Evolutionary conservation across 2,329 filamentous ascomycete species (phyloP), one percentile per base, ranked within the genome.

Genomic region (Penicillium sp.): DNA sequence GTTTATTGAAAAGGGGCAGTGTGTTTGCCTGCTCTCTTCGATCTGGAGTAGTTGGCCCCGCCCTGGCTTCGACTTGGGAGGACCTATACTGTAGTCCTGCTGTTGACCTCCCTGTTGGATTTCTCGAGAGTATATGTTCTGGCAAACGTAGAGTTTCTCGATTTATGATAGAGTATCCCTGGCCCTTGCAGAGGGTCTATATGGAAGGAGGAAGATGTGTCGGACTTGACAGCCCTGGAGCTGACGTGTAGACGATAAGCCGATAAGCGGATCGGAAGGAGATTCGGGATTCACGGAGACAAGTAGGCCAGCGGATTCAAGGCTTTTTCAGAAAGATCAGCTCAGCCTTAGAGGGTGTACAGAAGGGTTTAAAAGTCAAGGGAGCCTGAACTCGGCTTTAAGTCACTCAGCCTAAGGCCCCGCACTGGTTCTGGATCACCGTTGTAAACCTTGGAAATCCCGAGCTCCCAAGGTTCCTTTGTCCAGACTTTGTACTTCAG

Each of bases 161-260:
- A 13, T 50, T 27, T 50, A 34, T 34, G 27, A 29, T 1, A 50
- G 34, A 31, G n/a, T 46, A 15, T 46, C 13, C 41, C 43, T 27
- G 19, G 50, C n/a, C 43, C 34, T 54, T 27, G 36, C 16, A 43
- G 27, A 34, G 38, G 38, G 45, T 41, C 44, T 54, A 41, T 49
- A 50, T 34, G 19, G n/a, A 39, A 33, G 27, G 19, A 54, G 19
- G 27, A 27, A n/a, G 43, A 47, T 19, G 34, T 47, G 38, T 43
- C n/a, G 31, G 50, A 21, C 25, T 39, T 40, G 44, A 50, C 44
- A 46, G 44, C 11, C 44, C 13, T 47, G 29, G 44, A 56, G 41
- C 49, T 56, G 54, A 56, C 54, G 54, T 56, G 41, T 41, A 19
- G 48, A 52, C 53, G 53, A 56, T 56, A 56, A 56, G 54, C 49